Evolutionary conservation across 495 filamentous ascomycete species (phyloP).

Genomic region (Penicillium canescens): DNA sequence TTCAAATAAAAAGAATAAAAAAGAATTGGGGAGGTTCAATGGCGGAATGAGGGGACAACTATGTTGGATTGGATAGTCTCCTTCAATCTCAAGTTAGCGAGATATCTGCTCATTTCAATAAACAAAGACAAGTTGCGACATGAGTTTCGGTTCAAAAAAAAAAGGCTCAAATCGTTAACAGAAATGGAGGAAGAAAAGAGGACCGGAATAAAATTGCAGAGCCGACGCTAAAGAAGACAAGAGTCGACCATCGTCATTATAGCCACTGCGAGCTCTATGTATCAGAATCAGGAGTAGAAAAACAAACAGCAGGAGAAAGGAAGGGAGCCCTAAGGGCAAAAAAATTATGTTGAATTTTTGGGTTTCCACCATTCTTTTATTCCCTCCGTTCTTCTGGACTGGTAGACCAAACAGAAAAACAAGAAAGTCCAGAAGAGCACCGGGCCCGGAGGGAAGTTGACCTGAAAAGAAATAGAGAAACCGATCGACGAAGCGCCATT

Average conservation of each 20-base stretch:
- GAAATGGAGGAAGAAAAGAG: constrained; percentile 9
- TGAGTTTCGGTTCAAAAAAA: background rate
- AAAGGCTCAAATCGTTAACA: background rate
- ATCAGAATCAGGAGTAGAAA: background rate
- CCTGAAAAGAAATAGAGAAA: constrained; percentile 28
- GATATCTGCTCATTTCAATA: no score
- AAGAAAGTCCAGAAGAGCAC: constrained; percentile 13
- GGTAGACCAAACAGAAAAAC: constrained; percentile 5
- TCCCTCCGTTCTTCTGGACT: constrained; percentile 5
- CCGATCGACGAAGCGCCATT: constrained; percentile 33
- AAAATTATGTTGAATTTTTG: constrained; percentile 40
- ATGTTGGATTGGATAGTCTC: no score
- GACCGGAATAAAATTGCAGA: background rate
- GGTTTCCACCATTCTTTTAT: constrained; percentile 18
- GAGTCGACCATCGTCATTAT: background rate
- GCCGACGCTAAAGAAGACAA: no score
- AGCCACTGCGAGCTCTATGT: constrained; percentile 1
- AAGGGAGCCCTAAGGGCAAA: constrained; percentile 10
- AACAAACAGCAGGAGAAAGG: background rate
- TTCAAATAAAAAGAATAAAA: constrained; percentile 1
- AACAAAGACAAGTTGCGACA: no score
- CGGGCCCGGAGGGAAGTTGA: constrained; percentile 14
- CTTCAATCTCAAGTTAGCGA: no score
- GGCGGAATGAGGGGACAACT: no score
- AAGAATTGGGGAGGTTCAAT: no score